Evolutionary conservation across 2,329 filamentous ascomycete genomes (phyloP).

Genomic region (Claviceps africana): DNA sequence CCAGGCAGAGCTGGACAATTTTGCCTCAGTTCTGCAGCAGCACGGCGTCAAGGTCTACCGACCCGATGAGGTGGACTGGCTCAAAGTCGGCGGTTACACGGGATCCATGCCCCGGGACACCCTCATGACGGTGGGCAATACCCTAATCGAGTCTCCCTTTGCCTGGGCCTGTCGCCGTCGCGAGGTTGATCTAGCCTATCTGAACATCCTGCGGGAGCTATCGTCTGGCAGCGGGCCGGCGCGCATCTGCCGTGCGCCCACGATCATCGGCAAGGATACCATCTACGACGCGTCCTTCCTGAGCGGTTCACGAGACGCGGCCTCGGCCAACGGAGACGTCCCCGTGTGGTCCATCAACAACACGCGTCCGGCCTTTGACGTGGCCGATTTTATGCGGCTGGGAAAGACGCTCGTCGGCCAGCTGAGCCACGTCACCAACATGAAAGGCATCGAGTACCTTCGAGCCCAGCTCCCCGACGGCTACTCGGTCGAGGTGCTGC

Average conservation of each 20-base stretch:
- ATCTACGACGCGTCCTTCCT: slow-evolving; percentile 9
- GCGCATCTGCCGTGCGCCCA: slow-evolving; percentile 7
- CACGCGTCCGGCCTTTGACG: slow-evolving; percentile 18
- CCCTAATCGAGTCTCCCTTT: slow-evolving; percentile 18
- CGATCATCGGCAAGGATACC: slow-evolving; percentile 9
- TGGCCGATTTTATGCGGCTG: slow-evolving; percentile 21
- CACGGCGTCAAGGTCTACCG: slow-evolving; percentile 14
- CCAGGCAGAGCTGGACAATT: slow-evolving; percentile 12
- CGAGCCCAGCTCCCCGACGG: slow-evolving; percentile 11
- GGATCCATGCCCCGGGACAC: slow-evolving; percentile 20
- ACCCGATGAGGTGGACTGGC: slow-evolving; percentile 11
- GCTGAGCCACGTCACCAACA: slow-evolving; percentile 19
- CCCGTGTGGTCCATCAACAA: slow-evolving; percentile 19
- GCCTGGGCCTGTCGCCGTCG: slow-evolving; percentile 15
- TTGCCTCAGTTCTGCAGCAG: slow-evolving; percentile 11
- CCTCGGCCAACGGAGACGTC: neutral
- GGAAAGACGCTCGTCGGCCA: slow-evolving; percentile 18
- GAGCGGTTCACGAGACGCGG: neutral
- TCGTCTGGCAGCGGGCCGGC: neutral
- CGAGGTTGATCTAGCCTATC: slow-evolving; percentile 13
- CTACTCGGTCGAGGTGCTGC: slow-evolving; percentile 17
- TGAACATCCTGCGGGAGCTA: slow-evolving; percentile 3
- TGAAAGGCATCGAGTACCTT: slow-evolving; percentile 17
- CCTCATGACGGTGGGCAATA: slow-evolving; percentile 18
- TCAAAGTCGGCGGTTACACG: slow-evolving; percentile 16